Base-by-base conservation (phyloP, 2,329 filamentous ascomycete genomes). In the Penicillium sp. region DNA sequence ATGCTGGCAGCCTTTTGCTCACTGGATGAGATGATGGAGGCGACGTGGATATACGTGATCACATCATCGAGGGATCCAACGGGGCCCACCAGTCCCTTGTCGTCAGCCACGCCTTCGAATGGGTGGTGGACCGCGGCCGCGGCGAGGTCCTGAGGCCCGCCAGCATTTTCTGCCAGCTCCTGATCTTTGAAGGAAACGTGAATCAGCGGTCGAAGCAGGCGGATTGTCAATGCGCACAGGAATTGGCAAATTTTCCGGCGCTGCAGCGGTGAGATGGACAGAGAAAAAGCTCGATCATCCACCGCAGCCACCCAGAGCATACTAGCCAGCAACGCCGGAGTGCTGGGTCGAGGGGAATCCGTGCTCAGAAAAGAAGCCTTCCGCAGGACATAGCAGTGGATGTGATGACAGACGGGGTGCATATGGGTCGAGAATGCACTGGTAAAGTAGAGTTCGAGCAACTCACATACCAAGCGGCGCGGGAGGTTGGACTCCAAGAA, bases 301-400 rank as follows among this genome's bases (percentile, higher is more conserved):
- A 95, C 86, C n/a, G 90, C 90, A 27, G 89, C 89, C 41, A 95
- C 88, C 90, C 90, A 96, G n/a, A 96, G 80, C 82, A 96, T 95
- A 71, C 89, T 95, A 32, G 91, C 88, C 24, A 96, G 77, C 40
- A 96, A 76, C 3, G 90, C 89, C 37, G 91, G 90, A 61, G 88
- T 92, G 66, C 89, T 95, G 48, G 79, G 78, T 51, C 91, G 81
- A 25, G 91, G 90, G 58, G 83, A 87, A 49, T 83, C 87, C n/a
- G 81, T 82, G 62, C 91, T 87, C 33, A 96, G 76, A 66, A 96
- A 89, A 0, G 91, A 92, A 53, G 84, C 81, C 68, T 93, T 95
- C 56, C 91, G 83, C 71, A 95, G 89, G 49, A 95, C 83, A 64
- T 91, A 95, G 40, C 88, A 89, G 41, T 95, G 80, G 15, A 95